These are phyloP conservation scores for Aspergillus jensenii DNA, from an alignment of 2,329 filamentous ascomycete genomes.

Conservation along the genomic window DNA sequence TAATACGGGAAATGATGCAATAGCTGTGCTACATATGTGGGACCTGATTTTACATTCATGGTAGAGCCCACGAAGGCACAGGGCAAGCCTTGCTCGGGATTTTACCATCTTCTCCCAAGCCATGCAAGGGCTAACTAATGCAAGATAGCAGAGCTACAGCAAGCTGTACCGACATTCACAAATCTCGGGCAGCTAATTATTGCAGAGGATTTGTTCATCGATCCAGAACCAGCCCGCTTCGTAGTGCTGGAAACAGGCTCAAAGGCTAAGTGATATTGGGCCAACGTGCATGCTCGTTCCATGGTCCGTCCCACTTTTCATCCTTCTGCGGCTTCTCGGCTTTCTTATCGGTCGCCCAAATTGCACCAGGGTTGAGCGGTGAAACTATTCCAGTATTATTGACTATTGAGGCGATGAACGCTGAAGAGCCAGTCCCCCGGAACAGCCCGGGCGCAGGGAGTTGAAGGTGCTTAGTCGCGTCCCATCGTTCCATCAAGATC, in stretches of 20 bases:
- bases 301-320: constrained; percentile 21
- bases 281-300: constrained; percentile 20
- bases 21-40: constrained; percentile 5
- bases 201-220: constrained; percentile 20
- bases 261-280: constrained; percentile 20
- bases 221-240: constrained; percentile 14
- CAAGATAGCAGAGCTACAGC: constrained; percentile 23
- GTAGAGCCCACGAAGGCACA: constrained; percentile 11
- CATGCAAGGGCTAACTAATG: constrained; percentile 22
- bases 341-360: constrained; percentile 24
- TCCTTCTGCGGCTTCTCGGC: constrained; percentile 15
- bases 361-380: constrained; percentile 23
- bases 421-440: constrained; percentile 24
- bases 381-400: constrained; percentile 20
- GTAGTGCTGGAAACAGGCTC: constrained; percentile 17
- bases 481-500: constrained; percentile 7
- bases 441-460: constrained; percentile 23
- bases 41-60: constrained; percentile 7
- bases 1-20: not conserved
- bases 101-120: constrained; percentile 17
- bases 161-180: constrained; percentile 17
- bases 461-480: constrained; percentile 7
- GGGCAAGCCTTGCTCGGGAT: constrained; percentile 15
- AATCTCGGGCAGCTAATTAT: constrained; percentile 16
- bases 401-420: constrained; percentile 15